Evolutionary conservation across 2,329 filamentous ascomycete genomes (phyloP), one percentile per base, ranked within the genome.

Genomic region (Zelopaecilomyces penicillatus): DNA sequence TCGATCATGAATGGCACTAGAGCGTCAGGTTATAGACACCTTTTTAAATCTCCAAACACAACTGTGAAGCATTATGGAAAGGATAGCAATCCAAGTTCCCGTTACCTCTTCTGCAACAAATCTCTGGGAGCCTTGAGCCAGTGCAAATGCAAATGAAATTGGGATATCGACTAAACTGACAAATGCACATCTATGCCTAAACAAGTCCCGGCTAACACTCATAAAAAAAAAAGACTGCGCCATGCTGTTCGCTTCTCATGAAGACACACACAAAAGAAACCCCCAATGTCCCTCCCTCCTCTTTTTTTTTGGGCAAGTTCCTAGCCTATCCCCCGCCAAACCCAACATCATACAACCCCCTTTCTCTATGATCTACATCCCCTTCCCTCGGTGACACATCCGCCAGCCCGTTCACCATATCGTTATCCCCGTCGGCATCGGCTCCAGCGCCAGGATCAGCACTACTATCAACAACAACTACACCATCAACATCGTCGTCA

Each of bases 401-500:
- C 26, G 37, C 33, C 3, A 49, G 30, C 3, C 44, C 44, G 33
- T 46, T 38, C 5, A 46, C 31, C 44, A 42, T 49, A 42, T 42
- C 39, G 19, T 42, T 41, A 41, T 48, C 47, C 6, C 30, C 41
- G 19, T 37, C 50, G 11, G 37, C 46, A 6, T 47, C 46, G 1
- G 47, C 49, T 34, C 58, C 47, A 3, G 49, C 54, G 4, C 50
- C 51, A 43, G 61, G 55, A 5, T 12, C 46, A 6, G 46, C 46
- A 5, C 45, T 49, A 12, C 47, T 48, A 30, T 48, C 50, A 19
- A 19, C 51, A 43, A 61, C 55, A 5, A 12, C 46, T 6, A 45
- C 46, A 5, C 44, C 50, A 12, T 46, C 48, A 30, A 47, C 50
- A 12, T 57, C 61, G 2, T 70, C 68, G 0, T 73, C 67, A 0